Evolutionary conservation across 768 basidiomycete species (phyloP).

Genomic region (Russula griseocarnosa): DNA sequence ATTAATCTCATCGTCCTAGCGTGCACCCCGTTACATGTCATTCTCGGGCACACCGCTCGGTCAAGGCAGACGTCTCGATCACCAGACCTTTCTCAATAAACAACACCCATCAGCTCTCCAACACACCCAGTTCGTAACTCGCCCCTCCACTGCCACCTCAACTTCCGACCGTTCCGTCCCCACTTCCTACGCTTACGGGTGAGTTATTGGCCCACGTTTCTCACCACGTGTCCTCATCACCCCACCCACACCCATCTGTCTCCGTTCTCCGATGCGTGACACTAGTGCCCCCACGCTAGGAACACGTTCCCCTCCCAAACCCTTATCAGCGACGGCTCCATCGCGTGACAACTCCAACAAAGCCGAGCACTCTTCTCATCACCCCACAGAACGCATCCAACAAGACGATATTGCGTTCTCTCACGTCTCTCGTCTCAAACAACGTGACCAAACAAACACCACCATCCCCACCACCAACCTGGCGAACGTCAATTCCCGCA

Average conservation of each 20-base stretch:
- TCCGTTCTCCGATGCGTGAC: slow-evolving; percentile 14
- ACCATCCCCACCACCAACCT: slow-evolving; percentile 20
- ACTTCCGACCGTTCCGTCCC: slow-evolving; percentile 40
- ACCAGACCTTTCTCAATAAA: slow-evolving; percentile 71
- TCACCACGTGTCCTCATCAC: slow-evolving; percentile 28
- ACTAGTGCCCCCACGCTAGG: slow-evolving; percentile 52
- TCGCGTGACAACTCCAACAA: slow-evolving; percentile 34
- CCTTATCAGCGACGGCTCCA: slow-evolving; percentile 41
- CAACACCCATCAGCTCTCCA: slow-evolving; percentile 34
- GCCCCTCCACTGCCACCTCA: slow-evolving; percentile 33
- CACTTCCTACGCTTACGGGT: slow-evolving; percentile 72
- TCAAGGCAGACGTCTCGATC: slow-evolving; percentile 85
- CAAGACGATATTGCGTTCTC: slow-evolving; percentile 41
- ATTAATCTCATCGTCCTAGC: slow-evolving; percentile 14
- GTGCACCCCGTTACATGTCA: slow-evolving; percentile 55
- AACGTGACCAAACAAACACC: slow-evolving; percentile 39
- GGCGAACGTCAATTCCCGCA: slow-evolving; percentile 33
- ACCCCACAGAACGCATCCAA: slow-evolving; percentile 38
- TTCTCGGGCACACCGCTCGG: slow-evolving; percentile 80
- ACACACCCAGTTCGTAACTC: slow-evolving; percentile 33
- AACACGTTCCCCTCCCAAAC: slow-evolving; percentile 58
- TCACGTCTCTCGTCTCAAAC: slow-evolving; percentile 46
- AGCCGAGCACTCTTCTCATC: slow-evolving; percentile 38
- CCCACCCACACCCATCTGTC: slow-evolving; percentile 27
- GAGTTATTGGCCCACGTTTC: slow-evolving; percentile 32